phyloP scores from a whole-genome alignment of 441 rosid genomes.

The Eruca vesicaria region DNA sequence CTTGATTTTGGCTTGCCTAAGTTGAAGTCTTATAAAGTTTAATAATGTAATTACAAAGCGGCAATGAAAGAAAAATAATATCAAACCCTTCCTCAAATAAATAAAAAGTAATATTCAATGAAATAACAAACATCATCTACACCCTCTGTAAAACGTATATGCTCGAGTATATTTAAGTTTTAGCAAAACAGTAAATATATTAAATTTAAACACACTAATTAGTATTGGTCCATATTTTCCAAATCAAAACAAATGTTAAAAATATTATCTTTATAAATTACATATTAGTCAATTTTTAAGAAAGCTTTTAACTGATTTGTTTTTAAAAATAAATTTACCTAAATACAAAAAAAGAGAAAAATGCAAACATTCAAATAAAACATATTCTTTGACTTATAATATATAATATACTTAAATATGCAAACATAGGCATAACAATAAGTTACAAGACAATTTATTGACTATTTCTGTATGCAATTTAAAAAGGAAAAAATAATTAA shows the following conservation, averaged over 20 bases:
- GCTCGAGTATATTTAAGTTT: too few species aligned
- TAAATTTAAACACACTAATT: background rate
- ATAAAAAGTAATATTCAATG: background rate
- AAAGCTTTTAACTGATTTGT: too few species aligned
- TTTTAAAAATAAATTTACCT: too few species aligned
- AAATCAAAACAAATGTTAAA: background rate
- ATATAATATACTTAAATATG: background rate
- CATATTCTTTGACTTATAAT: background rate
- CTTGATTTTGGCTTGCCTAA: background rate
- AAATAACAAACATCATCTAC: background rate
- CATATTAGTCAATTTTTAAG: too few species aligned
- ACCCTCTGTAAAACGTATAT: too few species aligned
- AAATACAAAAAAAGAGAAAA: too few species aligned
- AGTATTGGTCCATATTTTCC: background rate
- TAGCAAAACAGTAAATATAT: background rate
- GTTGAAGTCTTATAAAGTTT: too few species aligned
- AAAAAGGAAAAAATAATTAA: background rate
- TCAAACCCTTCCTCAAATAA: too few species aligned
- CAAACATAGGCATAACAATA: too few species aligned
- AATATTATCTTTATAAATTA: background rate
- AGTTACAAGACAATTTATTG: background rate
- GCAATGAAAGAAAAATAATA: background rate
- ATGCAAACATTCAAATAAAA: too few species aligned
- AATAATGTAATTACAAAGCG: background rate
- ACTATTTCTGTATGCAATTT: background rate